These are phyloP conservation scores for Fragilariopsis cylindrus DNA, from an alignment of 108 stramenopile species.

Conservation along the genomic window DNA sequence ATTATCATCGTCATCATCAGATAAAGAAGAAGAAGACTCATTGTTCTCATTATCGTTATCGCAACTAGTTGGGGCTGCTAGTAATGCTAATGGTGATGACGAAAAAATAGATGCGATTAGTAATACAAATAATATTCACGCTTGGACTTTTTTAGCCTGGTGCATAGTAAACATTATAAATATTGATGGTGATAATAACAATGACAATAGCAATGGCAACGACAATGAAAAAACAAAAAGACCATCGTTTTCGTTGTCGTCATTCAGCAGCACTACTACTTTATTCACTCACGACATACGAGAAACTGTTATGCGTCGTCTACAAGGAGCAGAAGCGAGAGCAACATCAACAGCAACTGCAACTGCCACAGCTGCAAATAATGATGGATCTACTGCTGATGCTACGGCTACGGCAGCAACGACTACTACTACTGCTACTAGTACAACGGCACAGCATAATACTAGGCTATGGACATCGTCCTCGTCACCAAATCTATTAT, in stretches of 20 bases:
- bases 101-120: neutral
- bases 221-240: neutral
- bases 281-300: no score
- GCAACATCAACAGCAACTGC: no score
- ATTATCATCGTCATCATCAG: neutral
- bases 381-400: no score
- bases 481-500: neutral
- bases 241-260: no score
- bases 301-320: no score
- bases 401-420: neutral
- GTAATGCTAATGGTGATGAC: neutral
- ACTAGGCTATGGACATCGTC: neutral
- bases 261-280: no score
- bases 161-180: neutral
- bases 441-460: neutral
- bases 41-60: neutral
- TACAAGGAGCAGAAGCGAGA: no score
- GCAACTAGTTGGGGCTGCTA: neutral
- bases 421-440: neutral
- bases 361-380: no score
- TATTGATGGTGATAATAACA: neutral
- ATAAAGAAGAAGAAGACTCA: neutral
- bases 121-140: neutral
- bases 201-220: neutral
- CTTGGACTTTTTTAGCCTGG: constrained; percentile 19